A percentile compares a stretch with the other conserved stretches of the same genome.
Evolutionary conservation across 2,329 filamentous ascomycete genomes (phyloP).

Genomic region (Monilinia fructicola): DNA sequence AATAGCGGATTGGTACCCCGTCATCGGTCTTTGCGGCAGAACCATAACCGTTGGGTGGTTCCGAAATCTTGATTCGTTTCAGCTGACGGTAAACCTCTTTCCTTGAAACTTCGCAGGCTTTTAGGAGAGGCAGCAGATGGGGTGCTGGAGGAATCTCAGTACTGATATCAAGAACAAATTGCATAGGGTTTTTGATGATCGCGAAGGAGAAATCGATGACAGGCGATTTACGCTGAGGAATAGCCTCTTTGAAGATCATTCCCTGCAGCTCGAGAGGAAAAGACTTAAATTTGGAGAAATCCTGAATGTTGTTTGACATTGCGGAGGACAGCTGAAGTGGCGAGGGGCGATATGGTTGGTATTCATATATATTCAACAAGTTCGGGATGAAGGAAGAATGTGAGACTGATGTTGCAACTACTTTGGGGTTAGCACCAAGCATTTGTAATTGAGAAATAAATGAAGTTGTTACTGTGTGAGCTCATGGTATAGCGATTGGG

Average conservation of each 20-base stretch:
- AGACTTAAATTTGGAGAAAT: not conserved
- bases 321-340: not conserved
- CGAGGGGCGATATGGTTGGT: not conserved
- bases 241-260: not conserved
- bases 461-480: not conserved
- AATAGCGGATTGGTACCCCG: not conserved
- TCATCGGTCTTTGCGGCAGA: fast-evolving
- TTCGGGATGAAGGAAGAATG: not conserved
- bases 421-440: not conserved
- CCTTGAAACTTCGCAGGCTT: conserved; percentile 1
- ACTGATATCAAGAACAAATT: not conserved
- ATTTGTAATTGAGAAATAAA: not conserved
- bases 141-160: not conserved
- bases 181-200: fast-evolving
- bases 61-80: not conserved
- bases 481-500: not conserved
- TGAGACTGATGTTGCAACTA: not conserved
- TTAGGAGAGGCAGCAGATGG: not conserved
- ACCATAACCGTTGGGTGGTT: not conserved
- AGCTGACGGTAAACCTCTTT: not conserved
- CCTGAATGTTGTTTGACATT: not conserved
- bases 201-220: not conserved
- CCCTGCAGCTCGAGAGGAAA: not conserved
- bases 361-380: not conserved
- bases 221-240: not conserved